Percentiles rank a stretch among this genome's conserved stretches.
These are phyloP conservation scores for Citrus australasica DNA, from an alignment of 345 rosid genomes.

Conservation along the genomic window DNA sequence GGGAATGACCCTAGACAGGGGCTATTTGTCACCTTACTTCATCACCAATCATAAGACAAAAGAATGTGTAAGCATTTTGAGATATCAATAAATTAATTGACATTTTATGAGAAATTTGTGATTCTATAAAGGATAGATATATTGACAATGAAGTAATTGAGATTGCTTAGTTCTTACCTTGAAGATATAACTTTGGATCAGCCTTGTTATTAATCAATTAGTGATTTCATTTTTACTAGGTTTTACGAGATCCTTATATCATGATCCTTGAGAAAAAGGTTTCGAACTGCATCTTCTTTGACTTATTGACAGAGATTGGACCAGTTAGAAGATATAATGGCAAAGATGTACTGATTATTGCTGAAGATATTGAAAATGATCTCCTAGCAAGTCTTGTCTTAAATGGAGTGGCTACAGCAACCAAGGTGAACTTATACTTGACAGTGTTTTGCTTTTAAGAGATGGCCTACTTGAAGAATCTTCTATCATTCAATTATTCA, in stretches of 20 bases:
- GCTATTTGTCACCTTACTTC: background rate
- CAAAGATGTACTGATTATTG: too few relatives aligned
- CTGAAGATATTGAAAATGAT: too few relatives aligned
- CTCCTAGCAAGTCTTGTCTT: too few relatives aligned
- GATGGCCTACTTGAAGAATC: too few relatives aligned
- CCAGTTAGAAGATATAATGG: background rate
- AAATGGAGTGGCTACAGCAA: too few relatives aligned
- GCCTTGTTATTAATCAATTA: background rate
- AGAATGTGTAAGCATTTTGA: background rate
- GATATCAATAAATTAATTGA: too few relatives aligned
- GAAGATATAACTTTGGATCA: background rate
- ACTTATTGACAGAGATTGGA: background rate
- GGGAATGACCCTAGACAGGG: background rate
- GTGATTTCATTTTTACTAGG: background rate
- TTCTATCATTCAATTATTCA: too few relatives aligned
- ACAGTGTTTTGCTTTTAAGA: too few relatives aligned
- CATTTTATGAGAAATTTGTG: too few relatives aligned
- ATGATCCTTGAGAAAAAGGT: background rate
- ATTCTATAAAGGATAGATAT: too few relatives aligned
- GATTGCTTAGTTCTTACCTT: background rate
- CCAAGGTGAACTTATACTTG: too few relatives aligned
- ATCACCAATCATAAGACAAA: background rate
- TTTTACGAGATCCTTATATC: background rate
- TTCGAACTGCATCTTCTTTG: background rate
- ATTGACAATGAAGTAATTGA: too few relatives aligned